Evolutionary conservation across 2,329 filamentous ascomycete species (phyloP).

Genomic region (Fusarium sp.): DNA sequence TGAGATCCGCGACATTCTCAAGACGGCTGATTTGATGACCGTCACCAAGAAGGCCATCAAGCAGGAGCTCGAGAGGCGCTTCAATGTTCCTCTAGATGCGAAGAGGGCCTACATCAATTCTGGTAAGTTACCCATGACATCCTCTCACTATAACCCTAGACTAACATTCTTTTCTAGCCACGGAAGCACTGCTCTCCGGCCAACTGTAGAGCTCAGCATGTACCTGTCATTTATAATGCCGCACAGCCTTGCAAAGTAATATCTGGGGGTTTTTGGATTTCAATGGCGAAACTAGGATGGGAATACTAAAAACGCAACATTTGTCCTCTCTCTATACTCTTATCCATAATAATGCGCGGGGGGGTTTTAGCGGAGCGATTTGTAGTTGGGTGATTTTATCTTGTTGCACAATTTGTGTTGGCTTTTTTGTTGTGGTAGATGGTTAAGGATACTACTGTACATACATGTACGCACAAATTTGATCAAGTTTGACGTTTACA

Average conservation of each 20-base stretch:
- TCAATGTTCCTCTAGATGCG: conserved; percentile 84
- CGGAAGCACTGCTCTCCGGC: conserved; percentile 80
- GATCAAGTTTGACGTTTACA: conserved; percentile 27
- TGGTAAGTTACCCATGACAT: conserved; percentile 62
- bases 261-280: conserved; percentile 19
- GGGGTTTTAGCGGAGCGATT: conserved; percentile 31
- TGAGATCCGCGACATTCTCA: conserved; percentile 93
- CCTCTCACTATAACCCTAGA: background rate
- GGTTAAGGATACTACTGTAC: conserved; percentile 27
- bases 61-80: conserved; percentile 87
- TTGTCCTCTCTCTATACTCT: conserved; percentile 30
- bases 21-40: conserved; percentile 93
- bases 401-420: conserved; percentile 10
- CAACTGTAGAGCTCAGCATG: conserved; percentile 64
- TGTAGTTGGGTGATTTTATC: conserved; percentile 12
- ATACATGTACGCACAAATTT: conserved; percentile 42
- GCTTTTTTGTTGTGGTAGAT: conserved; percentile 29
- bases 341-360: conserved; percentile 41
- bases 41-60: conserved; percentile 99
- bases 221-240: conserved; percentile 31
- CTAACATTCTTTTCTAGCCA: conserved; percentile 60
- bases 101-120: conserved; percentile 95
- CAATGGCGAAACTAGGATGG: conserved; percentile 38
- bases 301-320: conserved; percentile 39
- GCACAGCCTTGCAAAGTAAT: conserved; percentile 22